Percentiles rank a stretch among this genome's conserved stretches.
phyloP scores from a whole-genome alignment of 2,329 filamentous ascomycete genomes.

The Daldinia sp. region DNA sequence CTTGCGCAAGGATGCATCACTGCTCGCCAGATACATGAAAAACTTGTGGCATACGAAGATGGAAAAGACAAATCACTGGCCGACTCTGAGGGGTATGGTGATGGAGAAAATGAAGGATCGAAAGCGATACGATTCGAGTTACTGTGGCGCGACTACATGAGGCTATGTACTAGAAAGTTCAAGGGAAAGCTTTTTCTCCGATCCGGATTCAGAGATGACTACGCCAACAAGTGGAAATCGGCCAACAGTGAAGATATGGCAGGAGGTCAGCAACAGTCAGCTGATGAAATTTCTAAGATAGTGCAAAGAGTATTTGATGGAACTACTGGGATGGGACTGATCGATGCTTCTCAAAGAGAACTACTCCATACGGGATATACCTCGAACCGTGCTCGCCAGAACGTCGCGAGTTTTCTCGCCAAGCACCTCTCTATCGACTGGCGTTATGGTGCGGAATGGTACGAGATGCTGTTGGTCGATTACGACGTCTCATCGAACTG shows the following conservation, averaged over 20 bases:
- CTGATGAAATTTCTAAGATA: conserved; percentile 60
- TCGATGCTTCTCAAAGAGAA: conserved; percentile 82
- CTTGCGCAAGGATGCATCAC: conserved; percentile 79
- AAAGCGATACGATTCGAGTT: conserved; percentile 78
- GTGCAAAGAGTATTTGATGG: conserved; percentile 73
- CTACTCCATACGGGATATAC: conserved; percentile 82
- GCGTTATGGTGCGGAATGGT: conserved; percentile 86
- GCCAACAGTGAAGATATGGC: conserved; percentile 50
- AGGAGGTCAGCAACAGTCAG: conserved; percentile 55
- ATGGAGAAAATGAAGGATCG: conserved; percentile 80
- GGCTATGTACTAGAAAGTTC: conserved; percentile 79
- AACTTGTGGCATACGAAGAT: conserved; percentile 77
- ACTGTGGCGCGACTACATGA: conserved; percentile 85
- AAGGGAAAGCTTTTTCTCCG: conserved; percentile 72
- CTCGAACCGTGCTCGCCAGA: conserved; percentile 80
- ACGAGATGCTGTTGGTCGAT: conserved; percentile 79
- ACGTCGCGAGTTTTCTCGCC: conserved; percentile 78
- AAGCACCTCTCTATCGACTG: conserved; percentile 83
- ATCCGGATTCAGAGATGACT: conserved; percentile 69
- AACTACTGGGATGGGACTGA: conserved; percentile 79
- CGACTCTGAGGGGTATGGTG: conserved; percentile 67
- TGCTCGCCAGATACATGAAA: conserved; percentile 76
- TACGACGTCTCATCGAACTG: conserved; percentile 83
- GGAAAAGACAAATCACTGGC: conserved; percentile 61
- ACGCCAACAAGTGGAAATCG: conserved; percentile 64